Conservation (phyloP, 108 stramenopile species). For the Aureococcus anophagefferens region DNA sequence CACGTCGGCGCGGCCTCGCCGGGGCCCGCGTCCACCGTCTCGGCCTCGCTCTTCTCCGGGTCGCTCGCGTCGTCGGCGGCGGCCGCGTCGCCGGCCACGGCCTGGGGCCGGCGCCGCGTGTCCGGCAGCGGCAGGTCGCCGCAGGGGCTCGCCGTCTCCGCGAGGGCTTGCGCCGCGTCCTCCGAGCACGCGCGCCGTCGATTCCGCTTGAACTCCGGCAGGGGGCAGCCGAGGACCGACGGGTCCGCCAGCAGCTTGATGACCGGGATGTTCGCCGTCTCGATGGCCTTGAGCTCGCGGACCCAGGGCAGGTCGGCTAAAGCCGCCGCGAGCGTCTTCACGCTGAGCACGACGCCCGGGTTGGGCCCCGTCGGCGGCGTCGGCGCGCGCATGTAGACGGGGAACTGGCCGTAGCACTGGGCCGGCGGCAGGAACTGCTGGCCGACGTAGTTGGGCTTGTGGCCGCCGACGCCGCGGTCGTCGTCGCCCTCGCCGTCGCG, state of each 20-base stretch:
- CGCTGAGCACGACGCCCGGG: background rate
- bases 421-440: no score
- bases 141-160: background rate
- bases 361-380: background rate
- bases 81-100: slow-evolving; percentile 17
- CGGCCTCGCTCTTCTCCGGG: background rate
- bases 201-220: background rate
- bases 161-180: background rate
- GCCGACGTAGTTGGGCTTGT: no score
- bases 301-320: slow-evolving; percentile 71
- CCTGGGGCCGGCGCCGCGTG: background rate
- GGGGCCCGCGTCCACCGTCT: no score
- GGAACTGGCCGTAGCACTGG: no score
- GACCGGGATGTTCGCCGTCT: slow-evolving; percentile 71
- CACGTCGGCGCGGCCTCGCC: background rate
- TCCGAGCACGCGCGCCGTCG: background rate
- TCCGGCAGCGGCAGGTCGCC: background rate
- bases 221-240: slow-evolving; percentile 38
- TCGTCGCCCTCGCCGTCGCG: no score
- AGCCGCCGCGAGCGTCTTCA: slow-evolving; percentile 53
- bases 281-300: slow-evolving; percentile 75
- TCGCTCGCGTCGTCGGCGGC: background rate
- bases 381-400: background rate
- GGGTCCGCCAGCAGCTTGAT: slow-evolving; percentile 78
- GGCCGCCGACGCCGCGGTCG: no score